phyloP scores from a whole-genome alignment of 1,284 basidiomycete species.

The Cryptococcus sp. region DNA sequence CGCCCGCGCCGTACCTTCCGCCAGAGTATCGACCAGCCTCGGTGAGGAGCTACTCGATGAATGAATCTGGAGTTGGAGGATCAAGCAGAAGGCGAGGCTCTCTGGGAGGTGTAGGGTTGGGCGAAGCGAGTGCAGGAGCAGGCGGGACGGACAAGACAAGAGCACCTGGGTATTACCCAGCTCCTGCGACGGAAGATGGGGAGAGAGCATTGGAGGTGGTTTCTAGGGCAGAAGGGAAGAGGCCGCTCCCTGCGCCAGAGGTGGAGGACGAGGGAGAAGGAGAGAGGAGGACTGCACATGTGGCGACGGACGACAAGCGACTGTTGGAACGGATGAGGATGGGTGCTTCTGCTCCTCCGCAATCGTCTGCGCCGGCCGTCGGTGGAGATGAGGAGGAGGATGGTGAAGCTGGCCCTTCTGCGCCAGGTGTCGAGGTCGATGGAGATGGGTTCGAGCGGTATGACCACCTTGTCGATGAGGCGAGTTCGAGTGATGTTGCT shows the following conservation, averaged over 20 bases:
- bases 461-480: constrained; percentile 1
- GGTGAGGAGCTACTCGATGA: constrained; percentile 9
- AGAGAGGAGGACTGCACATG: constrained; percentile 31
- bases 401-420: constrained; percentile 23
- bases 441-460: constrained; percentile 40
- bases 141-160: constrained; percentile 34
- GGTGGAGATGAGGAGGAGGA: constrained; percentile 2
- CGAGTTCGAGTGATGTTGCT: no score
- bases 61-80: neutral
- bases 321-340: constrained; percentile 39
- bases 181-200: constrained; percentile 41
- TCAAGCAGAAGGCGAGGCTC: neutral
- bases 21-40: constrained; percentile 28
- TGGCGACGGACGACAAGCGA: constrained; percentile 46
- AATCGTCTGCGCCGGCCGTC: no score
- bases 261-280: constrained; percentile 5
- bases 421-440: constrained; percentile 42
- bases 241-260: constrained; percentile 12
- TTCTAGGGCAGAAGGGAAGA: constrained; percentile 36
- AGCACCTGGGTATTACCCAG: constrained; percentile 43
- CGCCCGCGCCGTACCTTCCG: constrained; percentile 8
- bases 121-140: neutral
- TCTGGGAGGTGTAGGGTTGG: neutral
- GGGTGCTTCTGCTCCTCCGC: constrained; percentile 37
- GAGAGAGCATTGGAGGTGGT: constrained; percentile 40